Evolutionary conservation across 768 basidiomycete species (phyloP).

Genomic region (Rhodotorula graminis): DNA sequence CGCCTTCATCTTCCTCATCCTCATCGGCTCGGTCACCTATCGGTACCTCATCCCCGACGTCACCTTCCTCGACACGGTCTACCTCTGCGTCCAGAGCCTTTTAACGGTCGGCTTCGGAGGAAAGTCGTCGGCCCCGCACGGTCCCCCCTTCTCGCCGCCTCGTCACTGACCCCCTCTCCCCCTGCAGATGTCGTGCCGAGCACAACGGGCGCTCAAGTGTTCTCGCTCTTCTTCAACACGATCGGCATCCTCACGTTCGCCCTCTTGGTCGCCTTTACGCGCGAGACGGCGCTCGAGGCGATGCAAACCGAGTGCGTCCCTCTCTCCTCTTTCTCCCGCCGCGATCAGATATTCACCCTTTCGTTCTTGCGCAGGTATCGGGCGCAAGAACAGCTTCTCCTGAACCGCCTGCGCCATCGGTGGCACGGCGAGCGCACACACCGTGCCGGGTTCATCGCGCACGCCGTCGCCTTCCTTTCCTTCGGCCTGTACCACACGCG

Average conservation of each 20-base stretch:
- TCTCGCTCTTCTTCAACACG: slow-evolving; percentile 12
- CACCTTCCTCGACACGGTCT: slow-evolving; percentile 18
- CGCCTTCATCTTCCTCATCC: slow-evolving; percentile 1
- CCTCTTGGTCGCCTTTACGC: slow-evolving; percentile 23
- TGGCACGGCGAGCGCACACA: neutral
- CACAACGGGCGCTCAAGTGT: neutral
- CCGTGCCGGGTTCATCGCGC: neutral
- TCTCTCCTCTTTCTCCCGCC: neutral
- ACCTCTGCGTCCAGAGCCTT: slow-evolving; percentile 22
- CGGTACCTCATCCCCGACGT: slow-evolving; percentile 5
- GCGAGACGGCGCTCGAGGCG: slow-evolving; percentile 21
- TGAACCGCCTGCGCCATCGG: neutral
- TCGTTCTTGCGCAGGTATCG: slow-evolving; percentile 2
- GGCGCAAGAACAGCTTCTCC: slow-evolving; percentile 1
- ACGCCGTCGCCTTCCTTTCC: neutral
- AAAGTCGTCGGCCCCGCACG: too few species aligned
- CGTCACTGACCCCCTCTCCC: too few species aligned
- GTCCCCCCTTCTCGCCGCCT: too few species aligned
- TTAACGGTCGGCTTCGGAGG: slow-evolving; percentile 27
- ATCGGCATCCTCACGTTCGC: slow-evolving; percentile 21
- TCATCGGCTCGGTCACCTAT: slow-evolving; percentile 1
- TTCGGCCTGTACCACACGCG: slow-evolving; percentile 11
- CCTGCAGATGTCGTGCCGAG: slow-evolving; percentile 3
- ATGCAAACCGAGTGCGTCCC: slow-evolving; percentile 16
- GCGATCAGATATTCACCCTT: too few species aligned